Evolutionary conservation across 2,329 filamentous ascomycete species (phyloP), one percentile per base, ranked within the genome.

Genomic region (Mycocentrospora acerina): DNA sequence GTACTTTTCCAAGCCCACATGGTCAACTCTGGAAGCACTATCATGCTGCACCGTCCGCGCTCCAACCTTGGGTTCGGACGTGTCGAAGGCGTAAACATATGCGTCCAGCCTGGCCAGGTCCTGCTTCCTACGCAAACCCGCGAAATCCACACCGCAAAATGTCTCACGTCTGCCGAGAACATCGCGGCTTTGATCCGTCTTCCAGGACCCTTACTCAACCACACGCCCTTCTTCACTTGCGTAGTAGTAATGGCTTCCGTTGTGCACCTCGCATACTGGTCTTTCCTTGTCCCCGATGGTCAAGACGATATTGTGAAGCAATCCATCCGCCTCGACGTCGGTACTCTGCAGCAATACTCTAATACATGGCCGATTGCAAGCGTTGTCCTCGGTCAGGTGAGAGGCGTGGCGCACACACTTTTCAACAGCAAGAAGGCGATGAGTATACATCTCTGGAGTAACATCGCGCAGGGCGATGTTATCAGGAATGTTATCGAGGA

Each of bases 1-100:
- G 85, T 95, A 78, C 83, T 95, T 67, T 95, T 95, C 69, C 88
- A 94, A 64, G 90, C 88, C 1, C 85, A 88, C 47, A 91, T 94
- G 81, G 87, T 95, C 55, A 75, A 60, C 22, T 48, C 43, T 5
- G 67, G 67, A 16, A 62, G 56, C 50, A 65, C 62, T 11, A 69
- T 70, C 35, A 65, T 69, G 55, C 53, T 69, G 22, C 66, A 87
- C 50, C 38, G 70, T 39, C 55, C 68, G 44, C 51, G 70, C 37
- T 55, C 69, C 50, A 61, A 69, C 44, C 42, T 70, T 15, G 57
- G 66, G 28, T 66, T 64, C 26, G 63, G 60, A 4, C 27, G 55
- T 3, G 65, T 68, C 6, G 59, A 66, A 32, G 61, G 65, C 16
- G 62, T 70, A 4, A 86, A 78, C 16, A 82, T 83, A 1, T 88